phyloP scores from a whole-genome alignment of 1,284 basidiomycete genomes.

The Malassezia psittaci region DNA sequence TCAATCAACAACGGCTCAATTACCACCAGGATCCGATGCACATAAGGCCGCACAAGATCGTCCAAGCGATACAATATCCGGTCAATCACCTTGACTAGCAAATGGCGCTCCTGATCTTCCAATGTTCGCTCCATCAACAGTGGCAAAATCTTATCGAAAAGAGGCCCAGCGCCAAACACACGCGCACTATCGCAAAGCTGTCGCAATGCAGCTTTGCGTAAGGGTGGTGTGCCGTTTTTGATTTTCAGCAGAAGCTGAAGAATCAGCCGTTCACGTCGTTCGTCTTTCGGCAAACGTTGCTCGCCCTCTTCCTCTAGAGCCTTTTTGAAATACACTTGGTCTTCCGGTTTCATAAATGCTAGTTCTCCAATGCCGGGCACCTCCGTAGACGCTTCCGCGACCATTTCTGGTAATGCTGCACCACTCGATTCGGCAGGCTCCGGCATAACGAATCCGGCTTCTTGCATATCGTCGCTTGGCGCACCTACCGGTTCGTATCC shows the following conservation, averaged over 20 bases:
- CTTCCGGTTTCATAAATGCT: conserved; percentile 96
- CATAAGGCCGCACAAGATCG: conserved; percentile 94
- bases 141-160: conserved; percentile 97
- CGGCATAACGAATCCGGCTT: conserved; percentile 69
- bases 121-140: conserved; percentile 97
- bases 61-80: conserved; percentile 98
- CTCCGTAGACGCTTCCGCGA: conserved; percentile 91
- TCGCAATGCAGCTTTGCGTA: conserved; percentile 89
- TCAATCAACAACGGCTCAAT: conserved; percentile 98
- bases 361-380: conserved; percentile 95
- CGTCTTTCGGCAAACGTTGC: conserved; percentile 70
- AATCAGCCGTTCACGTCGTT: conserved; percentile 98
- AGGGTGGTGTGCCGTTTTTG: conserved; percentile 97
- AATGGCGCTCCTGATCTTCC: conserved; percentile 95
- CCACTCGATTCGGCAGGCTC: conserved; percentile 67
- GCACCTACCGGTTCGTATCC: conserved; percentile 72
- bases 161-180: conserved; percentile 94
- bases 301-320: conserved; percentile 90
- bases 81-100: conserved; percentile 98
- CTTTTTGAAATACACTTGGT: conserved; percentile 94
- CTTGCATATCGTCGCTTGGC: conserved; percentile 61
- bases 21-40: conserved; percentile 98
- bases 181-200: conserved; percentile 99
- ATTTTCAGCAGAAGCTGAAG: conserved; percentile 99
- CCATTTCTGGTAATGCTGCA: conserved; percentile 68